Conservation (phyloP, 169 alveolate genomes). For the Plasmodium gonderi region DNA sequence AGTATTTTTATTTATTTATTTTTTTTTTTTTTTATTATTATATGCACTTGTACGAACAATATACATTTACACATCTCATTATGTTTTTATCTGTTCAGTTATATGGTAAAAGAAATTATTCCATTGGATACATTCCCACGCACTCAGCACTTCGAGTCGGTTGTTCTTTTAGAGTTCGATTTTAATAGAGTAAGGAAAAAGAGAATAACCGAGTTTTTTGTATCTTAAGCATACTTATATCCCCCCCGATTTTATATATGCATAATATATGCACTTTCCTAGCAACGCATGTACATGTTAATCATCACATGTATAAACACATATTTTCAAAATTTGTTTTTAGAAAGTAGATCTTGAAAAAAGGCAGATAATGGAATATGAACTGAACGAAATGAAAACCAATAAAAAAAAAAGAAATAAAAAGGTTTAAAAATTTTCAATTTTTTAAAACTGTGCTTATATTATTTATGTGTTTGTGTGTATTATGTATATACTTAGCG, state of each 20-base stretch:
- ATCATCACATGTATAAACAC: neutral
- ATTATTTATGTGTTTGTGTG: neutral
- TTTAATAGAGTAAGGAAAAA: constrained; percentile 39
- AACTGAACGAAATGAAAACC: constrained; percentile 32
- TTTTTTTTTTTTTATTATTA: neutral
- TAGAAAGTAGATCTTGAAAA: constrained; percentile 29
- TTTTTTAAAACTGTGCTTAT: neutral
- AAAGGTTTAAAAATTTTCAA: constrained; percentile 3
- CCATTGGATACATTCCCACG: constrained; percentile 73
- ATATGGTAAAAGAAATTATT: constrained; percentile 51
- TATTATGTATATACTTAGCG: constrained; percentile 1
- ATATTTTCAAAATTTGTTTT: neutral
- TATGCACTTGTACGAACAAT: too few species aligned
- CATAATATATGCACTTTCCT: neutral
- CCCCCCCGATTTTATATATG: neutral
- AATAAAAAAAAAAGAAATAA: constrained; percentile 16
- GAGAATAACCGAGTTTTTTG: neutral
- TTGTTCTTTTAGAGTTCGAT: constrained; percentile 48
- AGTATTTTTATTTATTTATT: neutral
- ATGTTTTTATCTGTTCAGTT: constrained; percentile 24
- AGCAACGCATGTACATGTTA: constrained; percentile 4
- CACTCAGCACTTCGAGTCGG: constrained; percentile 70
- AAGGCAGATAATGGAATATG: constrained; percentile 38
- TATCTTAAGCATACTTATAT: neutral
- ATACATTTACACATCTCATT: too few species aligned